Evolutionary conservation across 768 basidiomycete genomes (phyloP).

Genomic region (Boletus rubropictus): DNA sequence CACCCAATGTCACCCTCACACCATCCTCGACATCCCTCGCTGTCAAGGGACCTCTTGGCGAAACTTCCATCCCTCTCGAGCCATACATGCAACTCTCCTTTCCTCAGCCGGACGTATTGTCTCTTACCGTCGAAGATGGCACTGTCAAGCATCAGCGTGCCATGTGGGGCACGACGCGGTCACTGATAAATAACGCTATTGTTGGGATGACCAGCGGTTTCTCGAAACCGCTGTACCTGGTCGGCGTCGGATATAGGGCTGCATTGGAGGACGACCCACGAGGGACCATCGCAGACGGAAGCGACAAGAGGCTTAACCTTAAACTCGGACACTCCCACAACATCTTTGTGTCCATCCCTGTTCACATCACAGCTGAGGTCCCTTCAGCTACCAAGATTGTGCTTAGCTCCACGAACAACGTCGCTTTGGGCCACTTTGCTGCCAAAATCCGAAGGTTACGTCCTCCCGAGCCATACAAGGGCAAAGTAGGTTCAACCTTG

Average conservation of each 20-base stretch:
- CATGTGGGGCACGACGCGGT: constrained; percentile 94
- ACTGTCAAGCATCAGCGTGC: constrained; percentile 71
- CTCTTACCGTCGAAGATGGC: constrained; percentile 49
- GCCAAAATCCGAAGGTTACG: constrained; percentile 79
- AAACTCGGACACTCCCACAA: constrained; percentile 91
- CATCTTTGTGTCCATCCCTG: constrained; percentile 76
- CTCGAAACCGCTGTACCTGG: constrained; percentile 75
- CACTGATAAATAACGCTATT: constrained; percentile 85
- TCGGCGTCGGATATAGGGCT: constrained; percentile 93
- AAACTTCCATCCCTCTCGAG: constrained; percentile 42
- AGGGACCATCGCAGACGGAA: constrained; percentile 49
- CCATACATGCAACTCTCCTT: constrained; percentile 40
- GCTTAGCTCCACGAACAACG: constrained; percentile 82
- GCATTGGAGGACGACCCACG: constrained; percentile 77
- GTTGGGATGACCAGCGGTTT: constrained; percentile 87
- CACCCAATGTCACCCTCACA: constrained; percentile 39
- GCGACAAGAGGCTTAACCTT: constrained; percentile 72
- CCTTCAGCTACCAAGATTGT: constrained; percentile 80
- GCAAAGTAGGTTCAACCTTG: constrained; percentile 64
- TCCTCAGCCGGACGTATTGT: constrained; percentile 29
- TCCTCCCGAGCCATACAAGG: constrained; percentile 95
- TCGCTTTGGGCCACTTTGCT: constrained; percentile 80
- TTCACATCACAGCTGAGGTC: constrained; percentile 74
- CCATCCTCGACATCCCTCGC: constrained; percentile 35
- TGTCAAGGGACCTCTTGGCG: constrained; percentile 57